phyloP scores from a whole-genome alignment of 116 monocot species.

The Papilionanthe hybrid region DNA sequence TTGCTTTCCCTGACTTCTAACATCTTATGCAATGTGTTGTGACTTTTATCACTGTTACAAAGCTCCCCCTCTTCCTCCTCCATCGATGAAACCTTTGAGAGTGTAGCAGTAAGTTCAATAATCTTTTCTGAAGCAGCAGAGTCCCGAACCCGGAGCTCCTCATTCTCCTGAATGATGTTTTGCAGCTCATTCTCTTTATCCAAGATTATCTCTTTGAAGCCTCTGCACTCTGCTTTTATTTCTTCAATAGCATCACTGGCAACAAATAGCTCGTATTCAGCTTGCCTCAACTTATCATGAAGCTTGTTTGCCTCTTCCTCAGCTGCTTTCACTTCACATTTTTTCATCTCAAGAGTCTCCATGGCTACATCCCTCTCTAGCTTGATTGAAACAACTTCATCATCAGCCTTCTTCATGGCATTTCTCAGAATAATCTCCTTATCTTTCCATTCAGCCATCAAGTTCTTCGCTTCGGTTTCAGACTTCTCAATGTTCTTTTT shows the following conservation, averaged over 20 bases:
- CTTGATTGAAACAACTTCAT: conserved; percentile 35
- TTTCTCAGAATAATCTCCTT: conserved; percentile 42
- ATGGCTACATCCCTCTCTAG: conserved; percentile 31
- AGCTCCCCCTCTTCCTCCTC: conserved; percentile 20
- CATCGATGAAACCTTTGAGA: conserved; percentile 42
- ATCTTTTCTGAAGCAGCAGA: conserved; percentile 52
- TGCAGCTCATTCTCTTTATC: conserved; percentile 74
- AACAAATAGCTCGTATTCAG: conserved; percentile 30
- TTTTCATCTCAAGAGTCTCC: conserved; percentile 32
- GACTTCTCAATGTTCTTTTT: conserved; percentile 26
- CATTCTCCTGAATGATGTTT: conserved; percentile 59
- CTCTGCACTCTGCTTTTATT: conserved; percentile 31
- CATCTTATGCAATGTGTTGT: background rate
- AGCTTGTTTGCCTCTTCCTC: conserved; percentile 47
- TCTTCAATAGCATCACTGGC: conserved; percentile 40
- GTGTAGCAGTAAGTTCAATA: conserved; percentile 45
- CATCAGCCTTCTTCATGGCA: conserved; percentile 45
- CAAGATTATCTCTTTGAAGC: conserved; percentile 51
- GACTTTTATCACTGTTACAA: conserved; percentile 5
- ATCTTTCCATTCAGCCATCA: conserved; percentile 43
- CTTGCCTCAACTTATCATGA: conserved; percentile 33
- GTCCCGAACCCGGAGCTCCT: conserved; percentile 55
- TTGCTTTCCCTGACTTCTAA: background rate
- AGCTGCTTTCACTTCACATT: conserved; percentile 30
- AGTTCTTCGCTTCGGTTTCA: conserved; percentile 43